These are phyloP conservation scores for Leccinum fibrillosum DNA, from an alignment of 768 basidiomycete genomes.

Conservation along the genomic window DNA sequence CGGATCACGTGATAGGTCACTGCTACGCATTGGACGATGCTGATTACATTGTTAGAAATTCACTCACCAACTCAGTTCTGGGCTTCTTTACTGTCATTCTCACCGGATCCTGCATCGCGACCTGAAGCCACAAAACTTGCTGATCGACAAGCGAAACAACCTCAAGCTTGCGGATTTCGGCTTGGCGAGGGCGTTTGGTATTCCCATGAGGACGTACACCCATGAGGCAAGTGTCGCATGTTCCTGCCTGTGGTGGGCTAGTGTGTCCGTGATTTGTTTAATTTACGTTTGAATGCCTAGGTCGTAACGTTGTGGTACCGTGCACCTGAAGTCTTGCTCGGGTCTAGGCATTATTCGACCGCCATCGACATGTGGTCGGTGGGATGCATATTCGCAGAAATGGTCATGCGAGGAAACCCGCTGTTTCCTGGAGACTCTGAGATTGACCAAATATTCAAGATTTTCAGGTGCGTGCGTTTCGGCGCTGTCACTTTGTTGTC, in stretches of 20 bases:
- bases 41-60: conserved; percentile 70
- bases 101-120: conserved; percentile 97
- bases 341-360: conserved; percentile 94
- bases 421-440: conserved; percentile 99
- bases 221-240: conserved; percentile 71
- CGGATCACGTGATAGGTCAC: conserved; percentile 30
- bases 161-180: conserved; percentile 97
- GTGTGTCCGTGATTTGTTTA: conserved; percentile 1
- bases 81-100: conserved; percentile 91
- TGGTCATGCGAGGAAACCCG: conserved; percentile 89
- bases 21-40: conserved; percentile 1
- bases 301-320: conserved; percentile 99
- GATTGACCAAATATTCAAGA: conserved; percentile 99
- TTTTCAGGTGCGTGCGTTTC: conserved; percentile 72
- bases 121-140: conserved; percentile 92
- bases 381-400: conserved; percentile 97
- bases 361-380: conserved; percentile 99
- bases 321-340: conserved; percentile 94
- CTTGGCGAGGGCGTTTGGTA: conserved; percentile 94
- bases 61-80: conserved; percentile 88
- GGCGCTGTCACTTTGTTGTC: neutral
- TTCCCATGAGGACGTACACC: conserved; percentile 98
- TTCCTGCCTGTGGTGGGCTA: neutral
- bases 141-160: conserved; percentile 87
- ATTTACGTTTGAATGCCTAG: conserved; percentile 39